phyloP scores from a whole-genome alignment of 2,329 filamentous ascomycete species.

The Penicillium sp. region DNA sequence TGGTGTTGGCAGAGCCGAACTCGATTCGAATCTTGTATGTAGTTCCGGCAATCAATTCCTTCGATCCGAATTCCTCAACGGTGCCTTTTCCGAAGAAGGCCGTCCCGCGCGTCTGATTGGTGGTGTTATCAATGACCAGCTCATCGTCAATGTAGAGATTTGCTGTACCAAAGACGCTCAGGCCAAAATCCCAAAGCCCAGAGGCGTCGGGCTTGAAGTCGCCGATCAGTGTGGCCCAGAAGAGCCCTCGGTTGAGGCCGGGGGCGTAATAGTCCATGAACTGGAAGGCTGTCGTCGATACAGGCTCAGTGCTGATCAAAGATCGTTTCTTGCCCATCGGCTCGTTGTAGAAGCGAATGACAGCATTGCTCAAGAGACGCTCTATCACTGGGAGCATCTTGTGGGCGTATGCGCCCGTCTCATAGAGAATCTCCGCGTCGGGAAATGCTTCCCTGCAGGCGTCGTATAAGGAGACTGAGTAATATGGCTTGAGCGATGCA shows the following conservation, averaged over 20 bases:
- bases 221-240: conserved; percentile 56
- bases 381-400: conserved; percentile 33
- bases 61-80: conserved; percentile 53
- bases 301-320: conserved; percentile 18
- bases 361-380: conserved; percentile 28
- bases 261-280: conserved; percentile 36
- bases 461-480: conserved; percentile 33
- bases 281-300: conserved; percentile 36
- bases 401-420: conserved; percentile 29
- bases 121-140: conserved; percentile 59
- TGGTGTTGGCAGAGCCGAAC: conserved; percentile 29
- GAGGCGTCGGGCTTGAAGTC: conserved; percentile 54
- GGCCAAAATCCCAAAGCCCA: conserved; percentile 57
- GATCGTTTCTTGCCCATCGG: conserved; percentile 21
- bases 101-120: conserved; percentile 56
- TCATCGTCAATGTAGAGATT: conserved; percentile 58
- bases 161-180: conserved; percentile 59
- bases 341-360: conserved; percentile 24
- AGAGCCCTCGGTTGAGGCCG: conserved; percentile 27
- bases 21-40: conserved; percentile 33
- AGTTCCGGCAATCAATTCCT: conserved; percentile 26
- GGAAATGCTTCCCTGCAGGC: conserved; percentile 24
- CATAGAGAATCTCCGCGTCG: conserved; percentile 11
- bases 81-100: conserved; percentile 64
- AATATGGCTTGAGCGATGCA: conserved; percentile 35